Evolutionary conservation across 176 grass and related monocot genomes (phyloP).

Genomic region (Dactylis glomerata): DNA sequence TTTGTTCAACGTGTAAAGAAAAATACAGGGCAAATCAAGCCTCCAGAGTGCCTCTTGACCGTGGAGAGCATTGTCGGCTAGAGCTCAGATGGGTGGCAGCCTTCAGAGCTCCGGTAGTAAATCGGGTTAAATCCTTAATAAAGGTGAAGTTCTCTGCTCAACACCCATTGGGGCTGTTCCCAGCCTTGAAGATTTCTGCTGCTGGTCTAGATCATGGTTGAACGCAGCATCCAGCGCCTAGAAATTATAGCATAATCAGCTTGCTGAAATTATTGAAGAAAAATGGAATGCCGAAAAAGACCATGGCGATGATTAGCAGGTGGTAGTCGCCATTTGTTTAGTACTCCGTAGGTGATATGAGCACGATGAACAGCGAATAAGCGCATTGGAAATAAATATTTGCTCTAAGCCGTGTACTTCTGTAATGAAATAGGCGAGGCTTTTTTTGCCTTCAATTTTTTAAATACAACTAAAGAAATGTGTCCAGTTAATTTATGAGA

Average conservation of each 20-base stretch:
- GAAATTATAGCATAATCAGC: constrained; percentile 8
- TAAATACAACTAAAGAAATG: background rate
- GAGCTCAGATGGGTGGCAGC: background rate
- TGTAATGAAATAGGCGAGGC: background rate
- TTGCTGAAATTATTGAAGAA: background rate
- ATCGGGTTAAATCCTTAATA: background rate
- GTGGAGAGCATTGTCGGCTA: background rate
- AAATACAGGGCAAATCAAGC: background rate
- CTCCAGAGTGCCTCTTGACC: background rate
- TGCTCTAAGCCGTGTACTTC: background rate
- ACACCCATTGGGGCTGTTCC: constrained; percentile 53
- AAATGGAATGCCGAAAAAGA: background rate
- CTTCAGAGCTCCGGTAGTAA: background rate
- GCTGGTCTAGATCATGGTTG: constrained; percentile 71
- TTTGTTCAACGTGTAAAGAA: background rate
- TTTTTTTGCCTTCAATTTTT: background rate
- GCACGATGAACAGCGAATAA: background rate
- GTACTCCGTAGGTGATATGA: background rate
- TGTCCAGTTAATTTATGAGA: background rate
- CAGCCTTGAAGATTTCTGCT: constrained; percentile 45
- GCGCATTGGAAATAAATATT: background rate
- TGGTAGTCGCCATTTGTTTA: background rate
- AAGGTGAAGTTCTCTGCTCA: background rate
- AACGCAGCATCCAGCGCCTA: constrained; percentile 97
- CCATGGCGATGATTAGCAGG: background rate